Evolutionary conservation across 306 rosid genomes (phyloP).

Genomic region (Prunus mongolica): DNA sequence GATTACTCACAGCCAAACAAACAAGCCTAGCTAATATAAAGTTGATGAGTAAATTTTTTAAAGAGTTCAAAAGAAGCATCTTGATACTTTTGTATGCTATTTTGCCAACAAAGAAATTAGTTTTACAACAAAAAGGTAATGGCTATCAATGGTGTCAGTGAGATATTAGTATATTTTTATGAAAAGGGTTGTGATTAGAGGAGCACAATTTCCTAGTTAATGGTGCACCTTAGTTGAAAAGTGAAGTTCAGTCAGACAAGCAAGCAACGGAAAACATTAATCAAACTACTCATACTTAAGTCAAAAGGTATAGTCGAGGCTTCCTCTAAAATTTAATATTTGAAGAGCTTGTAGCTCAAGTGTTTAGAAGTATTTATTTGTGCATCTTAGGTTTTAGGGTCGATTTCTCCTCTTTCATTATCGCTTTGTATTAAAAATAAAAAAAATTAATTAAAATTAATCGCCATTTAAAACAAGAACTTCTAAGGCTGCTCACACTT

Average conservation of each 20-base stretch:
- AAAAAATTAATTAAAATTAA: background rate
- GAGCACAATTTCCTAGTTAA: background rate
- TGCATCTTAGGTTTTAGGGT: too few relatives aligned
- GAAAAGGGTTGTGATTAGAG: constrained; percentile 2
- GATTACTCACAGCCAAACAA: constrained; percentile 30
- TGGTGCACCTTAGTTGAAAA: background rate
- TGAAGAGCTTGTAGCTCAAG: fast-evolving
- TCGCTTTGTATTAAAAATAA: too few relatives aligned
- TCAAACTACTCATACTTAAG: background rate
- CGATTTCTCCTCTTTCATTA: too few relatives aligned
- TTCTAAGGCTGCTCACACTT: background rate
- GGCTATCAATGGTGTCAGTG: constrained; percentile 29
- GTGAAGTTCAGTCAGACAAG: background rate
- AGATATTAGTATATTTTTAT: constrained; percentile 15
- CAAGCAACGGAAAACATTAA: background rate
- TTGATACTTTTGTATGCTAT: constrained; percentile 49
- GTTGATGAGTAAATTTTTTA: constrained; percentile 13
- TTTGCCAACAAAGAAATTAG: constrained; percentile 46
- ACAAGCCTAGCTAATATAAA: constrained; percentile 20
- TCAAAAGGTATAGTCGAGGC: background rate
- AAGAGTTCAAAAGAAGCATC: constrained; percentile 28
- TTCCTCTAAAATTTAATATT: background rate
- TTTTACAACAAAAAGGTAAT: constrained; percentile 34
- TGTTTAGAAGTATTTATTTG: fast-evolving
- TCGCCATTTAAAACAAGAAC: background rate